Evolutionary conservation across 1,284 basidiomycete species (phyloP).

Genomic region (Ceratobasidium sp.): DNA sequence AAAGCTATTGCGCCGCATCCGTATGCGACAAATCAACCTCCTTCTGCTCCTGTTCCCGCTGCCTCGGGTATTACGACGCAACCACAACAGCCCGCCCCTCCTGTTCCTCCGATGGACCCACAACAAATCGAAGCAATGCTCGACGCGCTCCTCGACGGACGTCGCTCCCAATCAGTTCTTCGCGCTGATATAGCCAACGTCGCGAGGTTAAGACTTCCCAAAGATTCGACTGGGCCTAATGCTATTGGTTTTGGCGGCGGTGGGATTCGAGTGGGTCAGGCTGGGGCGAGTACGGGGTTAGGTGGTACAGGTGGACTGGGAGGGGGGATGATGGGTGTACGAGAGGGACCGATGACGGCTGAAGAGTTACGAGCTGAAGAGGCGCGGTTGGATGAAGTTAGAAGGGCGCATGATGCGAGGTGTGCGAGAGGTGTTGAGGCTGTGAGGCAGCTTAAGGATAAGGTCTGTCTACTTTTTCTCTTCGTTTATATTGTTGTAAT

Average conservation of each 20-base stretch:
- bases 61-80: neutral
- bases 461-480: neutral
- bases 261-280: neutral
- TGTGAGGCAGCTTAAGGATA: conserved; percentile 39
- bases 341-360: conserved; percentile 15
- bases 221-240: neutral
- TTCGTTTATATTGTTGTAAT: neutral
- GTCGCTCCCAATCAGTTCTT: conserved; percentile 5
- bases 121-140: conserved; percentile 39
- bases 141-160: conserved; percentile 36
- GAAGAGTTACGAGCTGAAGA: conserved; percentile 21
- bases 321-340: neutral
- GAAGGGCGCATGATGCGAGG: conserved; percentile 40
- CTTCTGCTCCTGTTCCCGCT: neutral
- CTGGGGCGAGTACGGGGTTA: conserved; percentile 9
- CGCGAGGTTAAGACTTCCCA: conserved; percentile 10
- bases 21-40: conserved; percentile 3
- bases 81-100: neutral
- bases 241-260: conserved; percentile 1
- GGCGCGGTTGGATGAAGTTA: conserved; percentile 40
- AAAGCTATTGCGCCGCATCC: conserved; percentile 29
- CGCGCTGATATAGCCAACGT: conserved; percentile 20
- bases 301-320: neutral
- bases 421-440: conserved; percentile 41
- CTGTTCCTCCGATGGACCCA: conserved; percentile 13